These are phyloP conservation scores for Clathrospora elynae DNA, from an alignment of 2,329 filamentous ascomycete species.

Conservation along the genomic window DNA sequence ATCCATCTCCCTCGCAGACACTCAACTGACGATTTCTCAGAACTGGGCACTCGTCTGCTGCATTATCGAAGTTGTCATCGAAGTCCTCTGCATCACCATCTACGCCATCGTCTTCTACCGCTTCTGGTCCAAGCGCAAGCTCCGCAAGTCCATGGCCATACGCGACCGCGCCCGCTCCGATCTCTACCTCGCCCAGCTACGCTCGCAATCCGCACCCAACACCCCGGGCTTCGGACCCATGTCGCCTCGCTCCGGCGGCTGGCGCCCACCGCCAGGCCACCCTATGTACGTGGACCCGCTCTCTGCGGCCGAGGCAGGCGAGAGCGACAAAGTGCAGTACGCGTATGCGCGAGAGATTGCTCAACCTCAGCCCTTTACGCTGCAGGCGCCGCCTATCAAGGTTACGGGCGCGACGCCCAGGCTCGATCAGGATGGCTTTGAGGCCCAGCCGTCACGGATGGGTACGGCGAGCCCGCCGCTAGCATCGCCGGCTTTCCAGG, in stretches of 20 bases:
- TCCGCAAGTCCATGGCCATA: conserved; percentile 95
- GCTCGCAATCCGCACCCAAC: conserved; percentile 86
- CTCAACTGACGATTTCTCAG: conserved; percentile 53
- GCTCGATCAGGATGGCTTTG: conserved; percentile 66
- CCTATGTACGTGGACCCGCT: conserved; percentile 52
- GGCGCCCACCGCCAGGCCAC: conserved; percentile 53
- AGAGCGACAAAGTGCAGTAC: conserved; percentile 47
- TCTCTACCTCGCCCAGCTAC: conserved; percentile 76
- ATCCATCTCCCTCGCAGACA: background rate
- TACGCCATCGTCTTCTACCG: conserved; percentile 97
- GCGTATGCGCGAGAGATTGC: conserved; percentile 52
- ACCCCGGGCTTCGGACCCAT: conserved; percentile 81
- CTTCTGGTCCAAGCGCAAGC: conserved; percentile 93
- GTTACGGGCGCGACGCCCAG: conserved; percentile 79
- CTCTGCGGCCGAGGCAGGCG: conserved; percentile 59
- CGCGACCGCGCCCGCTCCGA: conserved; percentile 93
- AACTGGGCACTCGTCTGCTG: conserved; percentile 97
- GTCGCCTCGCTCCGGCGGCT: conserved; percentile 63
- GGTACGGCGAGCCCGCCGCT: conserved; percentile 47
- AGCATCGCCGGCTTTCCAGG: conserved; percentile 45
- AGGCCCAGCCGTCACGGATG: conserved; percentile 39
- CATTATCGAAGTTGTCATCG: conserved; percentile 94
- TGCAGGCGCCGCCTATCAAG: conserved; percentile 82
- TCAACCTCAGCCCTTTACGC: conserved; percentile 71
- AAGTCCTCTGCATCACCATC: conserved; percentile 86